Evolutionary conservation across 441 rosid genomes (phyloP), one percentile per base, ranked within the genome.

Genomic region (Lepidium campestre): DNA sequence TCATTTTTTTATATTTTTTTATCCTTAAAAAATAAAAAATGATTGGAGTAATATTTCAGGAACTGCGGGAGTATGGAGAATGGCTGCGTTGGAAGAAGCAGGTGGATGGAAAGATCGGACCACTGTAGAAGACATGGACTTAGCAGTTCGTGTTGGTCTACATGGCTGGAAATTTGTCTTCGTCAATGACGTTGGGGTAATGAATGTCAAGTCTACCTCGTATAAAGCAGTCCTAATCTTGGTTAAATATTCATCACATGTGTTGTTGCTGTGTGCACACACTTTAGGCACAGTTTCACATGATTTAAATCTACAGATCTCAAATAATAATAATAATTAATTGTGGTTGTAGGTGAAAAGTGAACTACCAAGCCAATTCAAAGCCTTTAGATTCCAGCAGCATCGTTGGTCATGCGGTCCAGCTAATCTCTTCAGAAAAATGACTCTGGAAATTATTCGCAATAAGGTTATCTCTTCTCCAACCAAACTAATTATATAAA

Each of bases 341-440:
- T 20, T 56, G 45, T 3, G 20, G 17, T 57, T 60, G 52, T n/a
- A 62, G 86, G 88, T 81, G 61, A 79, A 77, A 65, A 81, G 72
- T 42, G 88, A 83, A 57, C 63, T 83, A 49, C 88, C 85, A 25
- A 83, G 88, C 66, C 78, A 82, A 17, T 83, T 83, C 68, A 78
- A 65, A 58, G 88, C 88, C 14, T 83, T 71, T 68, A 73, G 88
- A 35, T 74, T 71, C 59, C 88, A 83, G 19, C 88, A 83, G 20
- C 88, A 83, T 32, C 72, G 85, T 15, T 81, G 83, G 88, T 83
- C 87, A 4, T 79, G 85, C 45, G 87, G 87, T 46, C 85, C 87
- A 2, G 85, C 87, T 18, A 83, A 83, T 70, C 87, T 83, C 20
- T 79, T 83, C 46, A 62, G 65, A 27, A 79, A 83, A 59, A 81